Conservation (phyloP, 352 stramenopile species). For the Globisporangium carolinianum region DNA sequence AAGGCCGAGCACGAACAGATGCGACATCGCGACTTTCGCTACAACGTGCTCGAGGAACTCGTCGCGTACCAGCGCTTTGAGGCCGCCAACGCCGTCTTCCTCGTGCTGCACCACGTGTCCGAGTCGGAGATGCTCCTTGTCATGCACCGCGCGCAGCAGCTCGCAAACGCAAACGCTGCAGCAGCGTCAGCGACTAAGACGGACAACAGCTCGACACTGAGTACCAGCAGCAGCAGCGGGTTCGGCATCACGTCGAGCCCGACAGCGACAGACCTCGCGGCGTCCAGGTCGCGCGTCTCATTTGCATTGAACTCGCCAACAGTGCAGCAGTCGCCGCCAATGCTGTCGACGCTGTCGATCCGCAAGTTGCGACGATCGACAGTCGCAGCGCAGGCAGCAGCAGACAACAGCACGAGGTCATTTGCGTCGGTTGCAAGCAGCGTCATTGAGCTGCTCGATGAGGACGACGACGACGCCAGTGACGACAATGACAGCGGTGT, state of each 20-base stretch:
- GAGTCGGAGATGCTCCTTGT: conserved; percentile 54
- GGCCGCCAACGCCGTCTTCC: conserved; percentile 53
- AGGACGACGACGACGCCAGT: conserved; percentile 16
- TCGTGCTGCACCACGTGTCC: conserved; percentile 53
- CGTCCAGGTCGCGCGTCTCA: too few relatives aligned
- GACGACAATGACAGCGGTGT: not conserved
- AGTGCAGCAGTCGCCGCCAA: too few relatives aligned
- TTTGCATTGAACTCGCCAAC: too few relatives aligned
- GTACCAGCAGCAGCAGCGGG: not conserved
- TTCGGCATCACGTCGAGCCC: not conserved
- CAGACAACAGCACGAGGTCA: not conserved
- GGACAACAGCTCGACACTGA: not conserved
- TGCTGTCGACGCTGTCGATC: too few relatives aligned
- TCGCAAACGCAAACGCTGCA: conserved; percentile 2
- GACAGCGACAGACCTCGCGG: too few relatives aligned
- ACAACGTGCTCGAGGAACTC: conserved; percentile 67
- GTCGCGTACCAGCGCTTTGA: conserved; percentile 54
- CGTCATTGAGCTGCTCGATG: conserved; percentile 14
- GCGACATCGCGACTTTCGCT: conserved; percentile 49
- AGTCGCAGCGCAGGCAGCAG: not conserved
- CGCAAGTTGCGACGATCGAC: not conserved
- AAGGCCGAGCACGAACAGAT: conserved; percentile 35
- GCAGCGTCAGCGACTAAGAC: not conserved
- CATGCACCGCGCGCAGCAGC: conserved; percentile 36
- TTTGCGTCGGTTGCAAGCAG: not conserved